These are phyloP conservation scores for Chlorophyllum brunneum DNA, from an alignment of 768 basidiomycete genomes.

Conservation along the genomic window DNA sequence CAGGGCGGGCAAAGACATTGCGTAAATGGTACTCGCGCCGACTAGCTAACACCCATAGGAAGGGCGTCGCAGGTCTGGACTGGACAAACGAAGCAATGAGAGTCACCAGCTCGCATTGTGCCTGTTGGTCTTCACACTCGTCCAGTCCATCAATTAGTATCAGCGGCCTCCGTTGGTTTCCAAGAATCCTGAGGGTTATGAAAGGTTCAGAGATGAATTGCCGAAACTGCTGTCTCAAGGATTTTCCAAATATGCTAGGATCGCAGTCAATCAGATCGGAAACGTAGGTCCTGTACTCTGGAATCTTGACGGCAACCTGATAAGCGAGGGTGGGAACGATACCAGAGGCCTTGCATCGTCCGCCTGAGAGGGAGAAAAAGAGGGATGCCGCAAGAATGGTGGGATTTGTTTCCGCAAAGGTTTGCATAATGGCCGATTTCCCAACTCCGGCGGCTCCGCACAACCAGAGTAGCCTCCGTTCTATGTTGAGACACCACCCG, in stretches of 20 bases:
- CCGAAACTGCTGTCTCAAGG: neutral
- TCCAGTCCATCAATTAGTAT: conserved; percentile 1
- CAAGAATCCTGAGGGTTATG: neutral
- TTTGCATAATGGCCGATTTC: conserved; percentile 8
- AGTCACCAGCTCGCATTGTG: neutral
- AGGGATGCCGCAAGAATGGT: neutral
- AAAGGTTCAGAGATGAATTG: neutral
- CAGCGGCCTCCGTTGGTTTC: neutral
- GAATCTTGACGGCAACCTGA: neutral
- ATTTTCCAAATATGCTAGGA: neutral
- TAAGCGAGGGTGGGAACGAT: neutral
- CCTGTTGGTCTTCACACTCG: neutral
- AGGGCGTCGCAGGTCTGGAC: neutral
- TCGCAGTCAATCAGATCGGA: neutral
- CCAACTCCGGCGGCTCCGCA: neutral
- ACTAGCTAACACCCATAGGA: neutral
- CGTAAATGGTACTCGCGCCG: neutral
- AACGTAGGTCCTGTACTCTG: neutral
- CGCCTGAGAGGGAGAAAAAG: neutral
- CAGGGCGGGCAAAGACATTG: neutral
- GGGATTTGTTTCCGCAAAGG: neutral
- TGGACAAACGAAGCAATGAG: neutral
- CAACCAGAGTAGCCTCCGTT: neutral
- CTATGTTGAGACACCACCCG: neutral
- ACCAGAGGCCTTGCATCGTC: neutral